Base-by-base conservation (phyloP, 257 asterid genomes). In the Nicotiana otophora region DNA sequence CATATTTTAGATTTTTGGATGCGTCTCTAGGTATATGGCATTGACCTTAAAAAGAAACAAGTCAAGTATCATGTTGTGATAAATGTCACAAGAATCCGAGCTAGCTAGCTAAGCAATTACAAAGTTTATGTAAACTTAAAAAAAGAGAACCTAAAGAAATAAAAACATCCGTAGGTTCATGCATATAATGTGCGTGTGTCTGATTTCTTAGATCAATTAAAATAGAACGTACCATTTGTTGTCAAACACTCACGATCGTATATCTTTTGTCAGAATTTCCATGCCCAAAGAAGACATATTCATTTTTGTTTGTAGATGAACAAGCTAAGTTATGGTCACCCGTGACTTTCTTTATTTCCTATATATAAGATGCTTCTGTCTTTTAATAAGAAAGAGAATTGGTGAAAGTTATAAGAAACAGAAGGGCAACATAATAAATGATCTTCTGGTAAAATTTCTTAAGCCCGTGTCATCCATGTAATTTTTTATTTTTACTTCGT, bases 261-360 rank as follows among this genome's bases (percentile, higher is more conserved):
- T 16, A 30, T 68, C 36, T 74, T 46, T 36, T 63, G 79, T 69
- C 83, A 61, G 84, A 16, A 78, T 51, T 11, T 80, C 55, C 36
- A 58, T 79, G 67, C 42, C 64, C 78, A 36, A 77, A 33, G 55
- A 11, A 53, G 46, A 28, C 17, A 3, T 23, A 23, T 23, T 16
- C 8, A n/a, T 72, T 67, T 51, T 55, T 74, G 15, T 54, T n/a
- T 20, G 28, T 80, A 30, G 61, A 15, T 7, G 23, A 28, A 8
- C 61, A 12, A 10, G 63, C 46, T 72, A 14, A 77, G 48, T 31
- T 83, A 64, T 83, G 88, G 80, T 63, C 57, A 80, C 83, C 88
- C 84, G 84, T 86, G 86, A 86, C 84, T 82, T 83, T 72, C 33
- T 42, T 28, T 74, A 65, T 64, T 74, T 74, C 79, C 23, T 48